Conservation (phyloP, 2,329 filamentous ascomycete species). For the Metarhizium guizhouense region DNA sequence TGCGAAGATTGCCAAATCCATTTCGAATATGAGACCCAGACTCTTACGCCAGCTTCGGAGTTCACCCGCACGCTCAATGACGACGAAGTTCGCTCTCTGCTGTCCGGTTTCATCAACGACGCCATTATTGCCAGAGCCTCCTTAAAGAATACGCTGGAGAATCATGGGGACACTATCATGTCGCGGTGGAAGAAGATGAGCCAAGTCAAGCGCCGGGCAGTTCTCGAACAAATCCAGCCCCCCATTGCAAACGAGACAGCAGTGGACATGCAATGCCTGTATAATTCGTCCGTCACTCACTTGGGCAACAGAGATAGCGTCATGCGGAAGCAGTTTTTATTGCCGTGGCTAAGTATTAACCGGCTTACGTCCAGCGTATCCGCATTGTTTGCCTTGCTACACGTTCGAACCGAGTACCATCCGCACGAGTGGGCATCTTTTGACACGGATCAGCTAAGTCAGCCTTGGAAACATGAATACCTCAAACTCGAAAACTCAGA, state of each 20-base stretch:
- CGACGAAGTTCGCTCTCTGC: neutral
- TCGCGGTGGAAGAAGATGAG: neutral
- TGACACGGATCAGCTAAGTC: neutral
- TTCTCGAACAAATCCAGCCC: neutral
- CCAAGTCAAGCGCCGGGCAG: no score
- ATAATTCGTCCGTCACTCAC: neutral
- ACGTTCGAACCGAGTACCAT: neutral
- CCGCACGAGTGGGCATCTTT: neutral
- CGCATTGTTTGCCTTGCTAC: neutral
- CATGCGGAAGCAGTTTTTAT: neutral
- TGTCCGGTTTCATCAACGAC: neutral
- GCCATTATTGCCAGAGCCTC: neutral
- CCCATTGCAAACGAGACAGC: neutral
- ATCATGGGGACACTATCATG: neutral
- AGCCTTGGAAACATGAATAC: neutral
- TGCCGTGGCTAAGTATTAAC: neutral
- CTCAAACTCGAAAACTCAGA: neutral
- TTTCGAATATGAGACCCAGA: neutral
- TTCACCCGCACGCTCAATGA: neutral
- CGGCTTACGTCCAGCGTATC: neutral
- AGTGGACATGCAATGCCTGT: neutral
- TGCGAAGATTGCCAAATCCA: neutral
- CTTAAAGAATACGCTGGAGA: neutral
- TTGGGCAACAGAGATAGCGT: neutral
- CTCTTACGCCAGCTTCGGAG: neutral